Base-by-base conservation (phyloP, 2,329 filamentous ascomycete genomes). In the Trichoderma koningiopsis region DNA sequence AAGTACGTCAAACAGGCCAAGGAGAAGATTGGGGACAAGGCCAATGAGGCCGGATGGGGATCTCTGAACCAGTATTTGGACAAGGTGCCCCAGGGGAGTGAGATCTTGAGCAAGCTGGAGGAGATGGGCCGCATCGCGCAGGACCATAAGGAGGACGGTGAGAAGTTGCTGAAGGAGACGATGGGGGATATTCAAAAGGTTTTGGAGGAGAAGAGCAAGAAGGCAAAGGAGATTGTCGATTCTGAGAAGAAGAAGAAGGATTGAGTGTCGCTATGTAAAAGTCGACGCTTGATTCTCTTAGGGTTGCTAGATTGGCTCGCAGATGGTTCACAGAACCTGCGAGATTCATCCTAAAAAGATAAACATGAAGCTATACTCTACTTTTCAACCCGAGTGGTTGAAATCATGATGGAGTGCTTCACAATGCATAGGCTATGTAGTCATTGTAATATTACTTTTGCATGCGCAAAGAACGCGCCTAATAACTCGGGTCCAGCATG, bases 121-220 rank as follows among this genome's bases (percentile, higher is more conserved):
- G 85, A 91, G 74, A 78, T 94, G 67, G 84, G 87, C 72, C 84
- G 91, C 71, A 83, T 91, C 16, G 89, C 88, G 0, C 83, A 90
- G 74, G 88, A 92, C 81, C 88, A 92, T 77, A 88, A 87, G 61
- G 83, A 88, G 5, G 89, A 93, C 77, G 90, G 90, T 2, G 86
- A 93, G 82, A 86, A 88, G 78, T 81, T 93, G 47, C 78, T 92
- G 63, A 88, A 89, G 79, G 89, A 91, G 76, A 90, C 91, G 0
- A 82, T 92, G 60, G 84, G 90, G 56, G 90, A 92, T 77, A 81
- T 92, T 58, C 83, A 85, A 76, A 83, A 89, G 77, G 84, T 92
- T 35, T 81, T 92, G 53, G 86, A 89, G 78, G 87, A 87, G 76
- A 86, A 87, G 80, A 81, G 82, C 0, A 76, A 84, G 59, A 83